A percentile compares a stretch with the other conserved stretches of the same genome.
Evolutionary conservation across 495 filamentous ascomycete species (phyloP).

Genomic region (Glonium stellatum): DNA sequence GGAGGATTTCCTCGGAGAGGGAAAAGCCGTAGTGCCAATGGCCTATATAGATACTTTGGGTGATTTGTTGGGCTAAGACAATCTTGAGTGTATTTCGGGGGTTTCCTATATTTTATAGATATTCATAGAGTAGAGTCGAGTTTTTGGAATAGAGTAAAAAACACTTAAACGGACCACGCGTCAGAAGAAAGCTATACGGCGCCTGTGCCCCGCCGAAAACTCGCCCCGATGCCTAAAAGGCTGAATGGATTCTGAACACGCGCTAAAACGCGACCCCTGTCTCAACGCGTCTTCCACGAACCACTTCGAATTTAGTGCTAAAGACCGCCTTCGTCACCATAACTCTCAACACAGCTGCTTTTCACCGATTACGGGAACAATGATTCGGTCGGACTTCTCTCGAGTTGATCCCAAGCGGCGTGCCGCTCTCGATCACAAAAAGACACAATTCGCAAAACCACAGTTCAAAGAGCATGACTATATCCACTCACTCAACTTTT

Average conservation of each 20-base stretch:
- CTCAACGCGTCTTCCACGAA: background rate
- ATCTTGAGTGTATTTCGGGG: too few relatives aligned
- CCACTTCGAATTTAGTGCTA: background rate
- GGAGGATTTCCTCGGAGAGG: conserved; percentile 66
- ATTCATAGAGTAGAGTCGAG: too few relatives aligned
- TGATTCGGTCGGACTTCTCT: conserved; percentile 25
- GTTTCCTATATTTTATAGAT: too few relatives aligned
- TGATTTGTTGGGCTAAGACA: conserved; percentile 50
- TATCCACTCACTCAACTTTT: conserved; percentile 84
- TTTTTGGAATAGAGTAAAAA: too few relatives aligned
- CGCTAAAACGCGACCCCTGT: conserved; percentile 1
- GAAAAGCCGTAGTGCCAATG: conserved; percentile 55
- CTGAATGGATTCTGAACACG: background rate
- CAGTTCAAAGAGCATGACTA: conserved; percentile 69
- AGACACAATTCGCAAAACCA: conserved; percentile 74
- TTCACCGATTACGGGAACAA: background rate
- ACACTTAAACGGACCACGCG: too few relatives aligned
- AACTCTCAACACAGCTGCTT: background rate
- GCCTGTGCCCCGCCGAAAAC: too few relatives aligned
- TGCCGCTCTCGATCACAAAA: conserved; percentile 65
- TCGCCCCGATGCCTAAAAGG: too few relatives aligned
- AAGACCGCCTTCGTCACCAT: background rate
- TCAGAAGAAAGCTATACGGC: too few relatives aligned
- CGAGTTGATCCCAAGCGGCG: conserved; percentile 80
- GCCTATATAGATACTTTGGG: conserved; percentile 78